Evolutionary conservation across 208 protist species (phyloP), one percentile per base, ranked within the genome.

Genomic region (Balamuthia mandrillaris): DNA sequence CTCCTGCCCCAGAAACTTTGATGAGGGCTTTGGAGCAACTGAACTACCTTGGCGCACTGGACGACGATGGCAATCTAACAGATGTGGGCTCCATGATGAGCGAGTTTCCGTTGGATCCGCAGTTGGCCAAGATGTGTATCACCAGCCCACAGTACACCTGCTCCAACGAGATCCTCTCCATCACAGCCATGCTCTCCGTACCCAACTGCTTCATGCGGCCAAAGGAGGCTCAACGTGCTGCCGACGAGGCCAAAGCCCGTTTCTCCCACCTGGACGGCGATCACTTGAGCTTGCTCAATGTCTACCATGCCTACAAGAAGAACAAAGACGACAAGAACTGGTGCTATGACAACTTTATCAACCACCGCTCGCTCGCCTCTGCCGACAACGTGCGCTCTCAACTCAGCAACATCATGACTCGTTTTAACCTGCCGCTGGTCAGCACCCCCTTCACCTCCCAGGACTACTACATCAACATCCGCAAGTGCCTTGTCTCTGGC

Each of bases 71-170:
- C 18, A 88, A 96, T 1, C 92, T 99, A 0, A 99, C 98, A 5
- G 91, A 96, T 14, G 92, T 96, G 1, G 98, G 98, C 0, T 65
- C 92, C n/a, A 95, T 95, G 45, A 99, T 99, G 98, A 90, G 97
- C 3, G 97, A 99, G 88, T 99, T 99, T 86, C 98, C 98, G 79
- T 88, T 99, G 74, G 98, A 99, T 74, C 98, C 98, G 31, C 96
- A 98, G 86, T 89, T 99, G 4, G 94, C 96, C 49, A 98, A 98
- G 88, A 88, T 90, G 31, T 49, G 96, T 0, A 88, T 96, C 18
- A 21, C 72, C 0, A 63, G 63, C 6, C 79, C 88, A 0, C 39
- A 94, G 60, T 86, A 89, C 81, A 85, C 88, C n/a, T 95, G 92
- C 60, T 93, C 91, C 0, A 94, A 95, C 58, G 95, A 97, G 79